Conservation (phyloP, 768 basidiomycete species). For the Filobasidium floriforme region DNA sequence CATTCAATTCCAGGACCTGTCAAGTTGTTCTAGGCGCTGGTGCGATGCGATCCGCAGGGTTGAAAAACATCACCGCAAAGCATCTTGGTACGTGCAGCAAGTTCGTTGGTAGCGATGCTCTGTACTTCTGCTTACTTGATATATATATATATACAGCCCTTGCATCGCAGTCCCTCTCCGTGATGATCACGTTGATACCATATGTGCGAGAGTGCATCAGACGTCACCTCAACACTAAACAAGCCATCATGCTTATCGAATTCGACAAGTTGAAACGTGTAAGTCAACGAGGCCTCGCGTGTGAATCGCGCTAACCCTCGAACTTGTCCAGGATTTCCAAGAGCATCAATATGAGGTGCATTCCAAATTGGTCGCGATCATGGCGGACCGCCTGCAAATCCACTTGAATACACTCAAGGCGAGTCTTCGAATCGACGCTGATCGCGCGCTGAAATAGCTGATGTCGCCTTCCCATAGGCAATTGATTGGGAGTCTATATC, state of each 20-base stretch:
- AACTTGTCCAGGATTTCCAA: slow-evolving; percentile 70
- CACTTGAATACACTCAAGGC: slow-evolving; percentile 80
- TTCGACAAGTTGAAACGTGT: slow-evolving; percentile 97
- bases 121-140: background rate
- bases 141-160: slow-evolving; percentile 54
- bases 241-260: slow-evolving; percentile 93
- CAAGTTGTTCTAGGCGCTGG: slow-evolving; percentile 97
- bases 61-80: slow-evolving; percentile 97
- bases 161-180: slow-evolving; percentile 89
- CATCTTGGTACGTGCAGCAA: slow-evolving; percentile 63
- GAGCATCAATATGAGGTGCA: slow-evolving; percentile 99
- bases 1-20: slow-evolving; percentile 95
- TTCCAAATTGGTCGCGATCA: slow-evolving; percentile 91
- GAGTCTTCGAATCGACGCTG: slow-evolving; percentile 20
- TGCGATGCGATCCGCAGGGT: slow-evolving; percentile 94
- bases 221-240: slow-evolving; percentile 83
- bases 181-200: slow-evolving; percentile 87
- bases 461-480: slow-evolving; percentile 48
- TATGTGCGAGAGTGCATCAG: slow-evolving; percentile 93
- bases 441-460: background rate
- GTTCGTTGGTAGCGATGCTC: background rate
- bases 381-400: slow-evolving; percentile 83
- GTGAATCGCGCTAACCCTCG: slow-evolving; percentile 9
- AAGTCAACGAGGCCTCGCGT: slow-evolving; percentile 35
- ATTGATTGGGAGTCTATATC: slow-evolving; percentile 63